A percentile compares a stretch with the other conserved stretches of the same genome.
Evolutionary conservation across 352 stramenopile species (phyloP).

Genomic region (Globisporangium nodosum): DNA sequence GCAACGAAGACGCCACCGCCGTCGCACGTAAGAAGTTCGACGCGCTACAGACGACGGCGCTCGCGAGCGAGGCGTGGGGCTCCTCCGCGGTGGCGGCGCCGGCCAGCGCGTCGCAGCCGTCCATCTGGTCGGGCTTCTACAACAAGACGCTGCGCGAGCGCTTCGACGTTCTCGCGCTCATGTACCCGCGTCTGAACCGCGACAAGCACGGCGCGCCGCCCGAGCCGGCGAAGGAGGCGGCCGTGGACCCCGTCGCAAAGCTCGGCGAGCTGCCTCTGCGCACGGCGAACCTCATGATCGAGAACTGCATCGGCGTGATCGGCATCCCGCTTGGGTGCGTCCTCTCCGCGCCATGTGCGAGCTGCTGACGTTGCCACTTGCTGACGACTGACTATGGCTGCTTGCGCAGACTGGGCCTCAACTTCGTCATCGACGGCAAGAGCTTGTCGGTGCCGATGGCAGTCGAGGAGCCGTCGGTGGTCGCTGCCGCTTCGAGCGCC

Average conservation of each 20-base stretch:
- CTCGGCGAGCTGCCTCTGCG: constrained; percentile 69
- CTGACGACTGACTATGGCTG: background rate
- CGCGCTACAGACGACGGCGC: constrained; percentile 32
- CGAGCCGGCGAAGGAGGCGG: constrained; percentile 11
- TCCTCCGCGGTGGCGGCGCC: constrained; percentile 3
- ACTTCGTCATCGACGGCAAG: constrained; percentile 83
- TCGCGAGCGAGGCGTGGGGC: constrained; percentile 28
- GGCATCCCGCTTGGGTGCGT: constrained; percentile 75
- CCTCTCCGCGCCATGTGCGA: background rate
- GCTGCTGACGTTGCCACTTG: background rate
- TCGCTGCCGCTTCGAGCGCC: constrained; percentile 76
- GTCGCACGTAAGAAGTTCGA: constrained; percentile 37
- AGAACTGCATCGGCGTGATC: constrained; percentile 86
- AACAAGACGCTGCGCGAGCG: constrained; percentile 85
- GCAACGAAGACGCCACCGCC: background rate
- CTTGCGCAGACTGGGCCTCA: constrained; percentile 52
- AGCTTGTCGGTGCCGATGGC: constrained; percentile 79
- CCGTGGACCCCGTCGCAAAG: constrained; percentile 29
- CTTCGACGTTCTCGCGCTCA: constrained; percentile 78
- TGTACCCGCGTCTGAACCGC: constrained; percentile 66
- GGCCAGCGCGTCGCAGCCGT: constrained; percentile 44
- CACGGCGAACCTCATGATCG: constrained; percentile 86
- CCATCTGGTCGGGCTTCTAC: constrained; percentile 85
- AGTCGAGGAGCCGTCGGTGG: constrained; percentile 81
- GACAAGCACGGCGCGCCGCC: constrained; percentile 22